phyloP scores from a whole-genome alignment of 2,329 filamentous ascomycete species.

The Aspergillus fumigatiaffinis region DNA sequence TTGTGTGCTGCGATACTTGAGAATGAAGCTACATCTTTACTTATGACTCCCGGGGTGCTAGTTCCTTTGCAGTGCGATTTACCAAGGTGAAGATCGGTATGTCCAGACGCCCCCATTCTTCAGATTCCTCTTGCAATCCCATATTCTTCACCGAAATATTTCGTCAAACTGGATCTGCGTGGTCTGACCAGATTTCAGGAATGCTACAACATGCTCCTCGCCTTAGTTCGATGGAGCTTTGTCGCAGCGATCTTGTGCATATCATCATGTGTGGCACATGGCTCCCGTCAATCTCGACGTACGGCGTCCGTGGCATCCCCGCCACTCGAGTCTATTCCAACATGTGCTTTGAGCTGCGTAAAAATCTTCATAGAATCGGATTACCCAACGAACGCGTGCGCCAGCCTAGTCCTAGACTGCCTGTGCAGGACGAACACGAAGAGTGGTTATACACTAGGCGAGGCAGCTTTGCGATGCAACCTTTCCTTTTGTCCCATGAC shows the following conservation, averaged over 20 bases:
- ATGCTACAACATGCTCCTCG: conserved; percentile 34
- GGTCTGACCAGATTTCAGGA: conserved; percentile 17
- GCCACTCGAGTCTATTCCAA: conserved; percentile 48
- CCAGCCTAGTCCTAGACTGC: conserved; percentile 54
- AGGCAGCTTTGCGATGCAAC: conserved; percentile 66
- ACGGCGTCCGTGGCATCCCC: conserved; percentile 15
- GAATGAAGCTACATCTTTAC: conserved; percentile 20
- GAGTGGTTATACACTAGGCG: conserved; percentile 66
- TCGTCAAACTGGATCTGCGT: background rate
- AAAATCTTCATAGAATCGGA: conserved; percentile 59
- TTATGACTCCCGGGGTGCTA: conserved; percentile 23
- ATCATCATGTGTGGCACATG: conserved; percentile 19
- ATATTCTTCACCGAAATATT: background rate
- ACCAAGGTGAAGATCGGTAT: conserved; percentile 14
- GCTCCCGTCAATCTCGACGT: conserved; percentile 12
- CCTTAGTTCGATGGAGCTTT: conserved; percentile 24
- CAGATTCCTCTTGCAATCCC: background rate
- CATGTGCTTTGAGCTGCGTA: conserved; percentile 61
- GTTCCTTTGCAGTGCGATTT: conserved; percentile 14
- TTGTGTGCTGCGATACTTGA: conserved; percentile 1
- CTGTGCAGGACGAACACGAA: conserved; percentile 59
- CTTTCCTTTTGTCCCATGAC: conserved; percentile 52
- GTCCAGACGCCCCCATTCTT: background rate
- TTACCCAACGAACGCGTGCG: conserved; percentile 51
- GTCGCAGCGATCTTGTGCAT: conserved; percentile 21